Conservation (phyloP, 225 moss, liverwort and hornwort species). For the Bryum argenteum region DNA sequence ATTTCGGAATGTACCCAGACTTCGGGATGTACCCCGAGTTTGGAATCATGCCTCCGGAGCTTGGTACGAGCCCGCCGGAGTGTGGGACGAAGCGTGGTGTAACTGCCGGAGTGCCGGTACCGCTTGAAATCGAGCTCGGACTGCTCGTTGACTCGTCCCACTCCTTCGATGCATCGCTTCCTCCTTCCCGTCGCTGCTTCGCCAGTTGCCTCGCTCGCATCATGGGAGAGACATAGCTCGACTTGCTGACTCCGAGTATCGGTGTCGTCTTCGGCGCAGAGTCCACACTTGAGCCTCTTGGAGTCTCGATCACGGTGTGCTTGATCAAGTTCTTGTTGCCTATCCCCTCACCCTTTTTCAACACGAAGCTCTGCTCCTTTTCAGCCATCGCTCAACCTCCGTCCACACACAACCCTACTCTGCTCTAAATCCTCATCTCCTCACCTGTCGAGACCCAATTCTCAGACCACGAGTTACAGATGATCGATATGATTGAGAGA, state of each 20-base stretch:
- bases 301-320: conserved; percentile 29
- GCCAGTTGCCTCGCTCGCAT: conserved; percentile 32
- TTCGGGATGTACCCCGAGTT: conserved; percentile 15
- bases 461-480: background rate
- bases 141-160: conserved; percentile 37
- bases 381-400: conserved; percentile 1
- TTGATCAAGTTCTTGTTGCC: conserved; percentile 28
- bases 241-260: background rate
- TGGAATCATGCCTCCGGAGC: background rate
- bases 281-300: background rate
- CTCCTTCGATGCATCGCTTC: conserved; percentile 32
- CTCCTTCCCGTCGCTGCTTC: conserved; percentile 26
- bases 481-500: background rate
- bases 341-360: conserved; percentile 41
- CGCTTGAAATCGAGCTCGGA: conserved; percentile 18
- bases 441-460: too few relatives aligned
- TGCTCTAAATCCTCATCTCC: background rate
- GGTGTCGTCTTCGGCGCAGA: background rate
- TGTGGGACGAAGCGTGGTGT: background rate
- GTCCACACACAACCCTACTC: too few relatives aligned
- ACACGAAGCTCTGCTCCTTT: conserved; percentile 42
- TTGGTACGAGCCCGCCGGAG: conserved; percentile 19
- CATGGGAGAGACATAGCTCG: conserved; percentile 40
- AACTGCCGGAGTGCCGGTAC: background rate
- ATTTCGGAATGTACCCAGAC: conserved; percentile 28